Evolutionary conservation across 2,329 filamentous ascomycete species (phyloP), one percentile per base, ranked within the genome.

Genomic region (Ophiostoma pallidulum): DNA sequence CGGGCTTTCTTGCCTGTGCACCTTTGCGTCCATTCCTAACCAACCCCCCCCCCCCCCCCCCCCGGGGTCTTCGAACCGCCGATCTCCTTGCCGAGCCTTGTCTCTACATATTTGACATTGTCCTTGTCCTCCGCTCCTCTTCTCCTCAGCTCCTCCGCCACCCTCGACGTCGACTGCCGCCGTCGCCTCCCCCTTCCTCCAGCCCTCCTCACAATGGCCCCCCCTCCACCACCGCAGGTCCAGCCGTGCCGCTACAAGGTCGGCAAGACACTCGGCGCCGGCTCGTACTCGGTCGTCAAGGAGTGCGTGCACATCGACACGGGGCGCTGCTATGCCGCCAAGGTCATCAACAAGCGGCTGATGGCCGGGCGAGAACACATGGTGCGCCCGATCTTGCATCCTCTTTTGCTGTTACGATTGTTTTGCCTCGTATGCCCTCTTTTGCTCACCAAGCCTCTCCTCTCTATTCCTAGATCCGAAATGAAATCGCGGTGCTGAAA

Each of bases 281-380:
- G 92, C 54, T 96, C 90, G 49, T 98, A 98, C 69, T 96, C 90
- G 32, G 92, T 97, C 42, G 92, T 98, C 54, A 97, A 97, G 66
- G 92, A 98, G 70, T 98, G 92, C 64, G 90, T 97, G 24, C 92
- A 98, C 65, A 97, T 97, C 60, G 91, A 97, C 59, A 97, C 92
- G 0, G 91, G 91, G 39, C 82, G 90, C 56, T 97, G 96, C 68
- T 98, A 97, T 81, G 92, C 92, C 24, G 91, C 92, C 53, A 98
- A 98, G 66, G 92, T 98, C 54, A 98, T 98, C 68, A 98, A 98
- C 71, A 98, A 98, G 75, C 78, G 91, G 49, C 73, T 98, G 56
- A 98, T 98, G 92, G 86, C 89, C 7, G 92, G 92, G 29, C 78
- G 92, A 57, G 92, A 98, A 69, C 92, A 97, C 66, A 98, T 98